Conservation (phyloP, 192 early-diverging fungal species). For the Coemansia umbellata region DNA sequence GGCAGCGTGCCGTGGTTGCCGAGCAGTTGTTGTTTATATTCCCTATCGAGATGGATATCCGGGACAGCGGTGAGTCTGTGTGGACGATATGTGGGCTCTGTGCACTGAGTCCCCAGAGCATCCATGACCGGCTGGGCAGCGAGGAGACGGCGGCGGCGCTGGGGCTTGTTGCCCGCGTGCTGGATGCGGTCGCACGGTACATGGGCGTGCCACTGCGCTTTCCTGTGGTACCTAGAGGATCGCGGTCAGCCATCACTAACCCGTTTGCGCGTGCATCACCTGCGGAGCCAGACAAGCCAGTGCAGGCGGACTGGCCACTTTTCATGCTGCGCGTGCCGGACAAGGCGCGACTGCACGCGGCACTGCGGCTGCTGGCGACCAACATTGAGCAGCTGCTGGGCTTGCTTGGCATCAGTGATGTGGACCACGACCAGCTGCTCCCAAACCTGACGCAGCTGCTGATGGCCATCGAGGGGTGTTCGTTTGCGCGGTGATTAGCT, state of each 20-base stretch:
- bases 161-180: constrained; percentile 14
- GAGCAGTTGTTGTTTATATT: constrained; percentile 1
- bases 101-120: neutral
- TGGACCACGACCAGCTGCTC: constrained; percentile 5
- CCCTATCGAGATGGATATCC: constrained; percentile 18
- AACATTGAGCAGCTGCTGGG: constrained; percentile 30
- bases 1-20: constrained; percentile 12
- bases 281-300: too few species aligned
- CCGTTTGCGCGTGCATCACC: too few species aligned
- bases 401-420: constrained; percentile 8
- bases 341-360: constrained; percentile 6
- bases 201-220: constrained; percentile 20
- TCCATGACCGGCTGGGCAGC: neutral
- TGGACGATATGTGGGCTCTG: constrained; percentile 33
- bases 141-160: constrained; percentile 29
- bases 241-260: constrained; percentile 15
- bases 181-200: constrained; percentile 11
- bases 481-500: constrained; percentile 33
- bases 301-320: constrained; percentile 22
- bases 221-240: constrained; percentile 16
- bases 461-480: constrained; percentile 27
- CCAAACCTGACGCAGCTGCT: constrained; percentile 25
- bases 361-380: constrained; percentile 8
- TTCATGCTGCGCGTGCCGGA: constrained; percentile 9
- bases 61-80: neutral